Conservation (phyloP, 345 rosid genomes). For the Eucalyptus regnans region DNA sequence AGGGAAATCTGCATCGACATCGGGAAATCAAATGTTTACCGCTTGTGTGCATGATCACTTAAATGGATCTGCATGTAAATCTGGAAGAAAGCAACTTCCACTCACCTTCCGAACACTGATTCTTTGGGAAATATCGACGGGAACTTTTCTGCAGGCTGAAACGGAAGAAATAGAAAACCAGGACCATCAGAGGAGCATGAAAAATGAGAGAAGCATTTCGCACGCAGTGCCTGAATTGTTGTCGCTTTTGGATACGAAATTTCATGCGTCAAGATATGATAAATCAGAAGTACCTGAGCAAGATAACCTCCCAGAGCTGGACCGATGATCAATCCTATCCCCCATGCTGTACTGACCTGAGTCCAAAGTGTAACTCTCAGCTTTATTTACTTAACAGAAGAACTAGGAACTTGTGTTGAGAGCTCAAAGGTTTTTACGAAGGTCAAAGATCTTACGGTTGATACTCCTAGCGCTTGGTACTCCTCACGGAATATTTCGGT, state of each 20-base stretch:
- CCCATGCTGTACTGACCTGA: slow-evolving; percentile 96
- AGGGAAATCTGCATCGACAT: slow-evolving; percentile 56
- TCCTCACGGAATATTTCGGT: slow-evolving; percentile 62
- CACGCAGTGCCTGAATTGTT: neutral
- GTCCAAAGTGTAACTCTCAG: neutral
- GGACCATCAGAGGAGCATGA: neutral
- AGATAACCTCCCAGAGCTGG: slow-evolving; percentile 93
- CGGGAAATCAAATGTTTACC: neutral
- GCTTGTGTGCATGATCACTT: neutral
- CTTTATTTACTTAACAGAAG: neutral
- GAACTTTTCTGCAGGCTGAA: slow-evolving; percentile 81
- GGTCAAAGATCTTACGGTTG: slow-evolving; percentile 44
- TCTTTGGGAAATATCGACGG: slow-evolving; percentile 57
- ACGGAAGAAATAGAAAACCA: neutral
- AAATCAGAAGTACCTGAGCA: slow-evolving; percentile 57
- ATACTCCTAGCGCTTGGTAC: slow-evolving; percentile 71
- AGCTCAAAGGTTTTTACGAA: neutral
- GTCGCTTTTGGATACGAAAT: neutral
- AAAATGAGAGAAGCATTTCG: neutral
- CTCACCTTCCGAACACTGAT: slow-evolving; percentile 63
- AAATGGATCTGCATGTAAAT: neutral
- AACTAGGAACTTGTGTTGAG: neutral
- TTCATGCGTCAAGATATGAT: neutral
- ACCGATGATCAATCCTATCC: slow-evolving; percentile 89
- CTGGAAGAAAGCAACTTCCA: neutral